phyloP scores from a whole-genome alignment of 306 rosid species.

The Clitoria ternatea region DNA sequence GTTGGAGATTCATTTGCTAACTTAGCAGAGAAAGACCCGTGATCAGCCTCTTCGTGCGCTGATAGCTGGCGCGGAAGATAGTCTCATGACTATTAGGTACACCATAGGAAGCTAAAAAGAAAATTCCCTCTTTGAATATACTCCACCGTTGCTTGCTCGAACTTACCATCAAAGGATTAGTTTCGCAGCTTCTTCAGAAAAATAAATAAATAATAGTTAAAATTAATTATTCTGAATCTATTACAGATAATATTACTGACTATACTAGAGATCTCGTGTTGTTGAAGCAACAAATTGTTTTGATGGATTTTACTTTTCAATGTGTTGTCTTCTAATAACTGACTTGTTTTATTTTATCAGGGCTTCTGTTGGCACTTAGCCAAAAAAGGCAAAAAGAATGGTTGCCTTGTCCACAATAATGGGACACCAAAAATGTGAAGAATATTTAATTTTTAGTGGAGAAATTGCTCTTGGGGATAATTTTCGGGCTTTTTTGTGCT shows the following conservation, averaged over 20 bases:
- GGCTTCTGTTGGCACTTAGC: constrained; percentile 21
- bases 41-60: no score
- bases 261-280: constrained; percentile 1
- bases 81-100: no score
- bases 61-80: no score
- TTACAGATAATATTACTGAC: not conserved
- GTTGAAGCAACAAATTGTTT: not conserved
- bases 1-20: no score
- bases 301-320: not conserved
- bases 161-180: not conserved
- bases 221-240: not conserved
- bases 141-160: not conserved
- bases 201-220: not conserved
- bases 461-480: constrained; percentile 59
- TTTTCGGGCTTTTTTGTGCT: constrained; percentile 52
- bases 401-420: constrained; percentile 28
- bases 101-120: no score
- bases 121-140: not conserved
- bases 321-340: not conserved
- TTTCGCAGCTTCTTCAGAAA: not conserved
- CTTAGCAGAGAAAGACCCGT: no score
- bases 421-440: constrained; percentile 45
- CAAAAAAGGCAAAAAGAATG: constrained; percentile 38
- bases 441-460: constrained; percentile 57
- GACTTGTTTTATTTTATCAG: constrained; percentile 26